Evolutionary conservation across 768 basidiomycete genomes (phyloP).

Genomic region (Cubamyces sp.): DNA sequence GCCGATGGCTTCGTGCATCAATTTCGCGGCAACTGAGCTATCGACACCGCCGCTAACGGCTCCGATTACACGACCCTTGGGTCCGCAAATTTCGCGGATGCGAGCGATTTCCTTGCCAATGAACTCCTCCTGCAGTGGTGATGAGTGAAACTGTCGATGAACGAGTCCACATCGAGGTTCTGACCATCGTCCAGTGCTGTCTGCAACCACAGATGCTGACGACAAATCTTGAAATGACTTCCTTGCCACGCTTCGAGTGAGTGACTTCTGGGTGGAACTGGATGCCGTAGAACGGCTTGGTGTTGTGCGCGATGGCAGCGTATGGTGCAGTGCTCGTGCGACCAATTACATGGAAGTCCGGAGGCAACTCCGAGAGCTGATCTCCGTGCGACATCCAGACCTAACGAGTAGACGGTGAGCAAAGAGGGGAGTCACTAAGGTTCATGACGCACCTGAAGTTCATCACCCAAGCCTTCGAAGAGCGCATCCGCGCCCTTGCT

Average conservation of each 20-base stretch:
- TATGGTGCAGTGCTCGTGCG: constrained; percentile 86
- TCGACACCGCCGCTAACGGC: constrained; percentile 98
- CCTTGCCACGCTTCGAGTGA: constrained; percentile 87
- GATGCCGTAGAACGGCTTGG: constrained; percentile 91
- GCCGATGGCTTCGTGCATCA: constrained; percentile 99
- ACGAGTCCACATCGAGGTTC: background rate
- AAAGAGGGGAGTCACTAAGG: background rate
- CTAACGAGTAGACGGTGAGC: constrained; percentile 43
- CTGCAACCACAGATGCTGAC: constrained; percentile 81
- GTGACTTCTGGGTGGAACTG: constrained; percentile 99
- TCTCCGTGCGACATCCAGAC: constrained; percentile 99
- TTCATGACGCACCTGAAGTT: constrained; percentile 70
- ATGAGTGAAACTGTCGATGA: background rate
- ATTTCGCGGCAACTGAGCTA: constrained; percentile 96
- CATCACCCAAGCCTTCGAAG: constrained; percentile 85
- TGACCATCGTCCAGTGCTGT: constrained; percentile 92
- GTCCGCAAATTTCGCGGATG: constrained; percentile 93
- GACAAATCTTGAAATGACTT: constrained; percentile 86
- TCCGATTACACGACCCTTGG: constrained; percentile 94
- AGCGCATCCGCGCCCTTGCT: constrained; percentile 64
- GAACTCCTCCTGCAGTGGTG: constrained; percentile 78
- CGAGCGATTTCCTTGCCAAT: constrained; percentile 95
- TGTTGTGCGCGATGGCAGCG: constrained; percentile 90
- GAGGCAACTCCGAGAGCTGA: constrained; percentile 80
- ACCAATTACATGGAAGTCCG: constrained; percentile 87